phyloP scores from a whole-genome alignment of 2,329 filamentous ascomycete species.

The Ophiocordyceps camponoti-saundersi region DNA sequence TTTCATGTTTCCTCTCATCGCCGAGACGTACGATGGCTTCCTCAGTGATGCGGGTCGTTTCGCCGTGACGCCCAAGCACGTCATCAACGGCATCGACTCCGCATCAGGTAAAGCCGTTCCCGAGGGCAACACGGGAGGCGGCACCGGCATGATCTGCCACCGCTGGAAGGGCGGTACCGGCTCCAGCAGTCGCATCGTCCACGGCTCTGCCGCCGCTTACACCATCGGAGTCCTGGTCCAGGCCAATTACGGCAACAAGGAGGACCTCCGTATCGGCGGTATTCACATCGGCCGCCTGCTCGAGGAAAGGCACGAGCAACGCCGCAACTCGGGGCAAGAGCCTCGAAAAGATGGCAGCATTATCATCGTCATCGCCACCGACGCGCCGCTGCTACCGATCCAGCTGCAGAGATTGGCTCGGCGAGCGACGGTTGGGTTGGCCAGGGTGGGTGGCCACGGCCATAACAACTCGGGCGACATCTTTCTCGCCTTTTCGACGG shows the following conservation, averaged over 20 bases:
- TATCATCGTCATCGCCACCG: constrained; percentile 16
- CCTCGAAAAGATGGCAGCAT: constrained; percentile 17
- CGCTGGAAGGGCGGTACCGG: constrained; percentile 52
- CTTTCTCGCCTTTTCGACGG: constrained; percentile 51
- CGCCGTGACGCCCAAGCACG: constrained; percentile 32
- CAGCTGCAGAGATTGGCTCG: constrained; percentile 32
- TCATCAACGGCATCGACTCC: constrained; percentile 33
- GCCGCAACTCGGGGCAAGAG: constrained; percentile 8
- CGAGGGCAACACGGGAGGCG: constrained; percentile 48
- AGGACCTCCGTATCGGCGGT: constrained; percentile 40
- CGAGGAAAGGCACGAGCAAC: constrained; percentile 7
- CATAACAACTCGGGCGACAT: constrained; percentile 48
- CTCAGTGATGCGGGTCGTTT: constrained; percentile 40
- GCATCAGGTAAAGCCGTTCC: constrained; percentile 32
- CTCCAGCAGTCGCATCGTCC: constrained; percentile 39
- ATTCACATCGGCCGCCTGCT: constrained; percentile 45
- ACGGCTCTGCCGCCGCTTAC: constrained; percentile 27
- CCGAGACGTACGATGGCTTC: constrained; percentile 46
- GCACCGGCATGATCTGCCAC: constrained; percentile 52
- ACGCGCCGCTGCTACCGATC: constrained; percentile 13
- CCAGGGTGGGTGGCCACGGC: constrained; percentile 42
- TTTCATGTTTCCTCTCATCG: constrained; percentile 40
- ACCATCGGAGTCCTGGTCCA: constrained; percentile 47
- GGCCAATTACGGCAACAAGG: constrained; percentile 43
- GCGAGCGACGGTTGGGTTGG: constrained; percentile 43